Conservation (phyloP, 2,329 filamentous ascomycete genomes). For the Phyllosticta paracitricarpa region DNA sequence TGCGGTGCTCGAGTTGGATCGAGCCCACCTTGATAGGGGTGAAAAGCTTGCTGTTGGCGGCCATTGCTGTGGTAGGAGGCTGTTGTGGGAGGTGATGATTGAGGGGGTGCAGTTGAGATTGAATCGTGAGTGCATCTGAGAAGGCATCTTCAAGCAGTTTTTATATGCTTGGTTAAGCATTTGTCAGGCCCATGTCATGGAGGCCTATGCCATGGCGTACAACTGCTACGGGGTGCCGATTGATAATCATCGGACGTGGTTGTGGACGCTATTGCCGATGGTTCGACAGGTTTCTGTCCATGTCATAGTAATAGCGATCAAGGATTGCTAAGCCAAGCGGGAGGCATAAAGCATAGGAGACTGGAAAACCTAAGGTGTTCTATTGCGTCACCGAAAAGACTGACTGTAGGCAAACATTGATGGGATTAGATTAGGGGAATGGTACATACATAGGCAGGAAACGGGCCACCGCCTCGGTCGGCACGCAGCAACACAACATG, state of each 20-base stretch:
- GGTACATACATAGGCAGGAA: too few species aligned
- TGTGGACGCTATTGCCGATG: neutral
- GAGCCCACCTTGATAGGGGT: constrained; percentile 19
- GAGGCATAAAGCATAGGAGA: too few species aligned
- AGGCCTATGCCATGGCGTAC: neutral
- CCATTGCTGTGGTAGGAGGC: neutral
- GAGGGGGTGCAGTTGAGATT: too few species aligned
- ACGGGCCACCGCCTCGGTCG: neutral
- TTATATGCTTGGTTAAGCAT: neutral
- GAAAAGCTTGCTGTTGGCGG: constrained; percentile 16
- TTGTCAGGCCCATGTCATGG: neutral
- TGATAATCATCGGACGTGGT: neutral
- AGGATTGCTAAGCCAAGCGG: too few species aligned
- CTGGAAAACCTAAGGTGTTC: neutral
- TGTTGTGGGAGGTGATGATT: too few species aligned
- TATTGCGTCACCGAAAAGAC: neutral
- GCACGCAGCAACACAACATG: neutral
- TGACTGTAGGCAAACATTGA: too few species aligned
- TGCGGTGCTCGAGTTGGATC: constrained; percentile 18
- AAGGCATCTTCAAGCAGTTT: neutral
- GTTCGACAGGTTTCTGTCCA: neutral
- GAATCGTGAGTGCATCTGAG: too few species aligned
- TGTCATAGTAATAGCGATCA: too few species aligned
- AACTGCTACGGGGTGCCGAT: neutral
- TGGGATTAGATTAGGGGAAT: too few species aligned